phyloP scores from a whole-genome alignment of 495 filamentous ascomycete species.

The Aspergillus incahuasiensis region DNA sequence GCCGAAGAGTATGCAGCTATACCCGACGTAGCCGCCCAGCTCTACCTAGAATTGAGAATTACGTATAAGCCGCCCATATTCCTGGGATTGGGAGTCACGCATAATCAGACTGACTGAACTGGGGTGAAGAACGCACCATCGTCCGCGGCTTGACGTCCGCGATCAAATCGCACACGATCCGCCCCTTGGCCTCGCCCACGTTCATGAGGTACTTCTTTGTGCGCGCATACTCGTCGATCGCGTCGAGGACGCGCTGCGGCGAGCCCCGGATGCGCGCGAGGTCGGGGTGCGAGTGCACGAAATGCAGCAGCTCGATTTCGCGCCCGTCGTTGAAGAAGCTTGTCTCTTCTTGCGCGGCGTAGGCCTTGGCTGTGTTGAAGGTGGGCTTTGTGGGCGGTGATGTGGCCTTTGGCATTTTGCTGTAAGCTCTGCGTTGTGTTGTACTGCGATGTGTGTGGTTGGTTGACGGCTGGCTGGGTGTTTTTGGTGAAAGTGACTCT shows the following conservation, averaged over 20 bases:
- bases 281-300: slow-evolving; percentile 49
- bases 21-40: slow-evolving; percentile 70
- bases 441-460: too few species aligned
- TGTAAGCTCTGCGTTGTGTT: too few species aligned
- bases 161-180: slow-evolving; percentile 56
- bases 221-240: slow-evolving; percentile 61
- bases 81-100: slow-evolving; percentile 10
- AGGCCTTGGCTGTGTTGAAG: neutral
- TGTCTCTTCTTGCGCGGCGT: neutral
- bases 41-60: slow-evolving; percentile 52
- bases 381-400: neutral
- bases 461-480: too few species aligned
- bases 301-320: slow-evolving; percentile 61
- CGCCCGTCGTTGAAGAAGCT: slow-evolving; percentile 54
- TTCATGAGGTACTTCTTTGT: slow-evolving; percentile 62
- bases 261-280: slow-evolving; percentile 47
- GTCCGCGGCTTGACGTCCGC: slow-evolving; percentile 48
- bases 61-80: too few species aligned
- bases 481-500: too few species aligned
- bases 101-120: too few species aligned
- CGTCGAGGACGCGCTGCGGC: slow-evolving; percentile 52
- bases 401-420: neutral
- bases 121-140: slow-evolving; percentile 40
- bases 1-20: slow-evolving; percentile 62
- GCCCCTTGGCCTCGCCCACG: slow-evolving; percentile 62